Evolutionary conservation across 2,329 filamentous ascomycete species (phyloP), one percentile per base, ranked within the genome.

Genomic region (Fusarium mangiferae): DNA sequence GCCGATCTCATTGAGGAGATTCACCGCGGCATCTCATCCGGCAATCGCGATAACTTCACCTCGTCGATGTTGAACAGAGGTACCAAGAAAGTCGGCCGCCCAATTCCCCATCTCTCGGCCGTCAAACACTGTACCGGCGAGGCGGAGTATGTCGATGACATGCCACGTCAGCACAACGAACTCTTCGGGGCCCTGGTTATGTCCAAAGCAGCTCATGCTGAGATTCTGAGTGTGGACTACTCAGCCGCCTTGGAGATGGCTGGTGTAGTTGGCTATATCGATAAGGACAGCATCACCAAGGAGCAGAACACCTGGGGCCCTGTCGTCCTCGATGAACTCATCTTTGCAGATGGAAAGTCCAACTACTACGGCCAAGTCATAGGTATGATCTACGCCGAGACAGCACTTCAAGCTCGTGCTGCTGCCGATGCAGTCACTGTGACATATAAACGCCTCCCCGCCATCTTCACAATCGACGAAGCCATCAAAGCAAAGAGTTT

Each of bases 401-500:
- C 58, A 17, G 58, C 58, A 20, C 58, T 61, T 55, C 58, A 61
- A 35, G 58, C 58, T 4, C 36, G 46, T 28, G 36, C 58, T 14
- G 58, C 58, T 1, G 46, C 58, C 5, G 58, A 61, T 7, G 46
- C 28, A 8, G 58, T 61, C 36, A 56, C 14, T 3, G 58, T 61
- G 12, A 2, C 46, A 2, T 61, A 61, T n/a, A 61, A 61, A 3
- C 58, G 36, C n/a, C 8, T 61, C 0, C 46, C 46, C 0, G 7
- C 46, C 0, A 61, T 61, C n/a, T 35, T 61, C n/a, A 61, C 58
- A 14, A 61, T 61, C 17, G 58, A 61, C 20, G 58, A 61, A 35
- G 58, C 58, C 28, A 61, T 56, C 28, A 61, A 61, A 15, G 46
- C 58, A 4, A 61, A 61, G 28, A 61, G 58, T 6, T 61, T 61